These are phyloP conservation scores for Scutellaria barbata DNA, from an alignment of 257 asterid genomes.

Conservation along the genomic window DNA sequence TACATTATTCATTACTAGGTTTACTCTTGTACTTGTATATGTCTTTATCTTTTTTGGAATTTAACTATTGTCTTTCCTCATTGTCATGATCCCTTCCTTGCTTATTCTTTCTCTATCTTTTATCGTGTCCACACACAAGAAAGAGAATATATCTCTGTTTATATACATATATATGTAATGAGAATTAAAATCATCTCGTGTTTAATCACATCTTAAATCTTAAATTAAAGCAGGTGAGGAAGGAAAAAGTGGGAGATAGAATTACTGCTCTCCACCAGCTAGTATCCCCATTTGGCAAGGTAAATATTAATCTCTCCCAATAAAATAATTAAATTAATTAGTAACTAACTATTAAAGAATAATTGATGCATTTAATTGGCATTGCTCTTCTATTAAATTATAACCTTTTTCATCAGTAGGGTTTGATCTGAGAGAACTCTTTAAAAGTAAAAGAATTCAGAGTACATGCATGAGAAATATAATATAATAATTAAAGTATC, in stretches of 20 bases:
- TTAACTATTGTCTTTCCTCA: conserved; percentile 62
- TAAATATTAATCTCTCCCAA: conserved; percentile 27
- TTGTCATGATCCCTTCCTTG: conserved; percentile 45
- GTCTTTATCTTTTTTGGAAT: conserved; percentile 49
- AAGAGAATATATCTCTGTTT: neutral
- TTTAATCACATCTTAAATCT: neutral
- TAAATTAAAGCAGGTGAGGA: conserved; percentile 62
- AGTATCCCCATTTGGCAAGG: conserved; percentile 96
- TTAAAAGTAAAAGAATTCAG: neutral
- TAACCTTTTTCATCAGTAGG: neutral
- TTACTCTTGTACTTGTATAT: neutral
- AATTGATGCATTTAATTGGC: too few relatives aligned
- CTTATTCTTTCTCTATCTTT: conserved; percentile 53
- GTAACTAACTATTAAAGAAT: too few relatives aligned
- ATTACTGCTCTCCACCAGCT: conserved; percentile 89
- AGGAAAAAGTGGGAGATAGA: conserved; percentile 82
- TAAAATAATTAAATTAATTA: too few relatives aligned
- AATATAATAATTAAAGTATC: neutral
- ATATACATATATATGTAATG: too few relatives aligned
- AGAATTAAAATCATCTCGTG: neutral
- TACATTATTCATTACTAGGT: neutral
- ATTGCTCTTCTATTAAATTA: neutral
- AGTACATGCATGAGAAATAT: neutral
- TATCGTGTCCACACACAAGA: conserved; percentile 54
- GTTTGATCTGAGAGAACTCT: conserved; percentile 2